These are phyloP conservation scores for Skeletonema menzelii DNA, from an alignment of 108 stramenopile species.

Conservation along the genomic window DNA sequence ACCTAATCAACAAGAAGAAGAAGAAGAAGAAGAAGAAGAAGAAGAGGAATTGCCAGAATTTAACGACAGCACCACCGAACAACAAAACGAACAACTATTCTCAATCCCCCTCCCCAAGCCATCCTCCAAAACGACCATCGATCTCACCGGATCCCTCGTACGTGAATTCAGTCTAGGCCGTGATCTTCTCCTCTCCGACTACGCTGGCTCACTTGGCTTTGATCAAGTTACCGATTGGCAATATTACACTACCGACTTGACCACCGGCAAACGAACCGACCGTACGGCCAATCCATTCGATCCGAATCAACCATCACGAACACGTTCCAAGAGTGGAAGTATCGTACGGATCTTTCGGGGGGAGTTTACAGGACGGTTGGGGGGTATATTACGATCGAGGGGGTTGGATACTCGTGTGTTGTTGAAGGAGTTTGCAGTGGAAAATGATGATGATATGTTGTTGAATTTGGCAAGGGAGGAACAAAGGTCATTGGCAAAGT, in stretches of 20 bases:
- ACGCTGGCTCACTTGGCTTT: conserved; percentile 73
- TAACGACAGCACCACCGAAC: not conserved
- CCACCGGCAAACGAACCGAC: conserved; percentile 33
- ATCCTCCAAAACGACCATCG: conserved; percentile 4
- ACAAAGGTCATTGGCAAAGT: conserved; percentile 36
- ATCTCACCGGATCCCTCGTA: conserved; percentile 48
- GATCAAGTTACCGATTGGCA: conserved; percentile 76
- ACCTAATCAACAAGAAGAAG: not conserved
- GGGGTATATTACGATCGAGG: conserved; percentile 44
- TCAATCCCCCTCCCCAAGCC: conserved; percentile 13
- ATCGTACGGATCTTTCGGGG: conserved; percentile 81
- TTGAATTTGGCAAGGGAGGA: conserved; percentile 56
- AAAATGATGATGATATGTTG: not conserved
- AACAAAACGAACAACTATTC: not conserved
- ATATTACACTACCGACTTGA: conserved; percentile 56
- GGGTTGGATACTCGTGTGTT: conserved; percentile 72
- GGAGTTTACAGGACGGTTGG: conserved; percentile 60
- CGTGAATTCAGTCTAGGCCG: conserved; percentile 73
- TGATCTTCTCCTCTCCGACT: conserved; percentile 65
- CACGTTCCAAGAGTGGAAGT: conserved; percentile 65
- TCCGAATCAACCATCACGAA: conserved; percentile 62
- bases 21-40: not conserved
- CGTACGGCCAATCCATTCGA: conserved; percentile 74
- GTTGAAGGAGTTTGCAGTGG: conserved; percentile 77
- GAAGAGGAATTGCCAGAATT: conserved; percentile 20